Conservation (phyloP, 257 asterid species). For the Primulina huaijiensis region DNA sequence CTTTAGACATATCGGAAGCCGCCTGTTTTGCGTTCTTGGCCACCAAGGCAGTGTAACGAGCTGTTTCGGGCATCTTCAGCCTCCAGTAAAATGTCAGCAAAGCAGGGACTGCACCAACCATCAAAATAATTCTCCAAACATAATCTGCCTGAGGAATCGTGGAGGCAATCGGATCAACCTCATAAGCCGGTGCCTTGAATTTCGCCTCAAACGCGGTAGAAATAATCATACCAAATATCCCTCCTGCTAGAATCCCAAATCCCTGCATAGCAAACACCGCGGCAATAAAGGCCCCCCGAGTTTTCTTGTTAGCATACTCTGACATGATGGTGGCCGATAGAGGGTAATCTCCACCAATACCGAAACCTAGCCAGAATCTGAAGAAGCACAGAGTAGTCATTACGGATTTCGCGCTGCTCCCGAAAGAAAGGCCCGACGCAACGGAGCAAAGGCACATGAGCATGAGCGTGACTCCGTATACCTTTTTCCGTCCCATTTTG, state of each 20-base stretch:
- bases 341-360: slow-evolving; percentile 64
- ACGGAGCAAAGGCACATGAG: slow-evolving; percentile 46
- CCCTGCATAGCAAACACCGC: slow-evolving; percentile 75
- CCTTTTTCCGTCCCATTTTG: slow-evolving; percentile 51
- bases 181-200: slow-evolving; percentile 41
- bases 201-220: slow-evolving; percentile 34
- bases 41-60: slow-evolving; percentile 62
- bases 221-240: slow-evolving; percentile 42
- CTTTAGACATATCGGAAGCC: slow-evolving; percentile 55
- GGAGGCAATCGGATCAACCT: slow-evolving; percentile 44
- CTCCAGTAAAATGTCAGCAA: slow-evolving; percentile 50
- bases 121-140: slow-evolving; percentile 57
- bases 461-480: slow-evolving; percentile 53
- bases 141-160: slow-evolving; percentile 53
- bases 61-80: slow-evolving; percentile 65
- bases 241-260: slow-evolving; percentile 55
- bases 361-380: slow-evolving; percentile 66
- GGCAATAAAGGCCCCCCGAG: slow-evolving; percentile 59
- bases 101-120: slow-evolving; percentile 57
- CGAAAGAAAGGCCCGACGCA: slow-evolving; percentile 58
- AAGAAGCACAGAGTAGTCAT: slow-evolving; percentile 62
- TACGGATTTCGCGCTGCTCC: slow-evolving; percentile 35
- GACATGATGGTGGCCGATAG: slow-evolving; percentile 78
- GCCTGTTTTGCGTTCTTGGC: slow-evolving; percentile 54
- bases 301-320: slow-evolving; percentile 60